Conservation (phyloP, 352 stramenopile genomes). For the Phytophthora kernoviae region DNA sequence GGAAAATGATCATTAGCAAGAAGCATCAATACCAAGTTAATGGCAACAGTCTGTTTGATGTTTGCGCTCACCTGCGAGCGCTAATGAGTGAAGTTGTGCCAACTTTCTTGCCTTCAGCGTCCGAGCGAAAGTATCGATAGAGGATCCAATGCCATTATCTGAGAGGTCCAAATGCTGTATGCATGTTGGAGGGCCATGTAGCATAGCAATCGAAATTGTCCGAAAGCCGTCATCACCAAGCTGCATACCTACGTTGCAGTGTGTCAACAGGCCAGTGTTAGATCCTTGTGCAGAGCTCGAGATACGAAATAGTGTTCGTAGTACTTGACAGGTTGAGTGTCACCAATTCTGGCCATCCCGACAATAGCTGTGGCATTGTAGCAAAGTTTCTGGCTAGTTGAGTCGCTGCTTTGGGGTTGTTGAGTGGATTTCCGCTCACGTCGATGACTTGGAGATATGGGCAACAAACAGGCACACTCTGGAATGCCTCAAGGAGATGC, state of each 20-base stretch:
- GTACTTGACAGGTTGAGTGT: conserved; percentile 41
- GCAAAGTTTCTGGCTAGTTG: conserved; percentile 24
- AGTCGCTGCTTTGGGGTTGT: conserved; percentile 13
- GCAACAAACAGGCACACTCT: conserved; percentile 14
- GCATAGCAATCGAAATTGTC: conserved; percentile 22
- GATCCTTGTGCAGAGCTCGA: not conserved
- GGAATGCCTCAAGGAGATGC: conserved; percentile 29
- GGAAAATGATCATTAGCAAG: too few relatives aligned
- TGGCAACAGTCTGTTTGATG: too few relatives aligned
- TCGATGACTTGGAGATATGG: conserved; percentile 23
- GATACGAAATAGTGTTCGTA: not conserved
- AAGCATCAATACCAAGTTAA: conserved; percentile 1
- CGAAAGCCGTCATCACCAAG: conserved; percentile 33
- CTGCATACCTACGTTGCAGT: conserved; percentile 26
- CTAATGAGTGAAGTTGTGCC: conserved; percentile 27
- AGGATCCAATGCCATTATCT: conserved; percentile 31
- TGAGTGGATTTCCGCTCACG: conserved; percentile 36
- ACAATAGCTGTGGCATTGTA: not conserved
- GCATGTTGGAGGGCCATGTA: conserved; percentile 4
- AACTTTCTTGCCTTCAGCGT: conserved; percentile 20
- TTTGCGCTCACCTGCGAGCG: conserved; percentile 24
- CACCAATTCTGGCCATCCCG: conserved; percentile 21
- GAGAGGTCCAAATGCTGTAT: conserved; percentile 41
- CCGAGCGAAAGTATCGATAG: conserved; percentile 32
- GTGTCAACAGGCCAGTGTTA: conserved; percentile 3